These are phyloP conservation scores for Triticum turgidum DNA, from an alignment of 176 grass and related monocot species.

Conservation along the genomic window DNA sequence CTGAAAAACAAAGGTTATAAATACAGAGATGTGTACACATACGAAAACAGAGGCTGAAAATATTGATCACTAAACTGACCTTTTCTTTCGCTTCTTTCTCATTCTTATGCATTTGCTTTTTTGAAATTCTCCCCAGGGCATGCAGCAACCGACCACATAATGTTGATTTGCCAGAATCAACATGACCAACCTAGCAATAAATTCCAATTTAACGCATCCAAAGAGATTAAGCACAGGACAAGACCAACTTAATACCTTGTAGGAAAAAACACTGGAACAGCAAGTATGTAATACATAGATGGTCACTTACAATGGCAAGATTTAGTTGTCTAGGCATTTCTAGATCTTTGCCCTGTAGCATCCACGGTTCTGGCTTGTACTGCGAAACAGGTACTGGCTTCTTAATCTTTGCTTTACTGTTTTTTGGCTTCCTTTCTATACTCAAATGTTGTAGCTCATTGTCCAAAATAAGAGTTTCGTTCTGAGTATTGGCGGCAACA, in stretches of 20 bases:
- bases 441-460: conserved; percentile 55
- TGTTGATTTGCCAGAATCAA: conserved; percentile 95
- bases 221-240: background rate
- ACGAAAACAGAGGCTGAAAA: background rate
- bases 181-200: conserved; percentile 75
- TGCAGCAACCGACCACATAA: conserved; percentile 76
- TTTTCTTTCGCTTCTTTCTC: conserved; percentile 94
- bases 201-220: conserved; percentile 4
- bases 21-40: background rate
- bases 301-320: conserved; percentile 79
- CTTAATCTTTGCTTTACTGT: conserved; percentile 44
- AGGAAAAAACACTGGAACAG: background rate
- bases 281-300: background rate
- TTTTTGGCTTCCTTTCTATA: conserved; percentile 49
- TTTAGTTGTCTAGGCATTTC: conserved; percentile 63
- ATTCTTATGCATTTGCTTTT: conserved; percentile 95
- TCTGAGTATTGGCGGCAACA: conserved; percentile 23
- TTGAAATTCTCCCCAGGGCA: conserved; percentile 64
- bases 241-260: conserved; percentile 1
- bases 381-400: conserved; percentile 43
- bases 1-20: conserved; percentile 37
- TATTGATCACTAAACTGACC: conserved; percentile 33
- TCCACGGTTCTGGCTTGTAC: conserved; percentile 90
- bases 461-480: conserved; percentile 34
- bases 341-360: conserved; percentile 53